Percentiles rank a stretch among this genome's conserved stretches.
These are phyloP conservation scores for Umbelopsis sp. DNA, from an alignment of 371 early-diverging fungal species.

Conservation along the genomic window DNA sequence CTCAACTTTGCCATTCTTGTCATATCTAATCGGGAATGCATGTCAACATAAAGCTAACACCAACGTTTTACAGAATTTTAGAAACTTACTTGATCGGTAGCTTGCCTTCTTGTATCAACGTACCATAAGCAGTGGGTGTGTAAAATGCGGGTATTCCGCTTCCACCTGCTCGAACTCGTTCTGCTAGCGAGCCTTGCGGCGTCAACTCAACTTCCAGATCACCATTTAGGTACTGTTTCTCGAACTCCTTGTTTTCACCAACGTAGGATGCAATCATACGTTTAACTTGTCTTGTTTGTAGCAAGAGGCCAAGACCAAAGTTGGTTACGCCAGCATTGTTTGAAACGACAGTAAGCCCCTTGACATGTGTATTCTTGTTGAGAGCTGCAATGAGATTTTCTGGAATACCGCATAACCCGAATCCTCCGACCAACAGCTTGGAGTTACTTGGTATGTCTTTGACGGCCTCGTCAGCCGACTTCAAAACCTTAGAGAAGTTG, in stretches of 20 bases:
- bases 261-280: slow-evolving; percentile 75
- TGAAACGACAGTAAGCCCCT: slow-evolving; percentile 67
- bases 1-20: slow-evolving; percentile 45
- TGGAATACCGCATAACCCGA: slow-evolving; percentile 73
- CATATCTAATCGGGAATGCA: slow-evolving; percentile 19
- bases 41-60: background rate
- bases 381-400: slow-evolving; percentile 70
- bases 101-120: slow-evolving; percentile 57
- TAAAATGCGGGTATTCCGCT: slow-evolving; percentile 76
- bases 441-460: slow-evolving; percentile 53
- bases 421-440: slow-evolving; percentile 71
- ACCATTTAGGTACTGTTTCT: slow-evolving; percentile 70
- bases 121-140: slow-evolving; percentile 74
- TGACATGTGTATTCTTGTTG: slow-evolving; percentile 49
- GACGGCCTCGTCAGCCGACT: slow-evolving; percentile 52
- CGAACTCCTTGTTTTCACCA: slow-evolving; percentile 78
- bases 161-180: slow-evolving; percentile 71
- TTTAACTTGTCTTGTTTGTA: slow-evolving; percentile 69
- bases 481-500: slow-evolving; percentile 16
- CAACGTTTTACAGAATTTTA: slow-evolving; percentile 43
- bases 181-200: slow-evolving; percentile 65
- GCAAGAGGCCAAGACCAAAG: slow-evolving; percentile 66
- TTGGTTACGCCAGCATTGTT: slow-evolving; percentile 74
- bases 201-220: slow-evolving; percentile 65
- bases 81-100: slow-evolving; percentile 17